phyloP scores from a whole-genome alignment of 2,329 filamentous ascomycete species.

The Truncatella angustata region DNA sequence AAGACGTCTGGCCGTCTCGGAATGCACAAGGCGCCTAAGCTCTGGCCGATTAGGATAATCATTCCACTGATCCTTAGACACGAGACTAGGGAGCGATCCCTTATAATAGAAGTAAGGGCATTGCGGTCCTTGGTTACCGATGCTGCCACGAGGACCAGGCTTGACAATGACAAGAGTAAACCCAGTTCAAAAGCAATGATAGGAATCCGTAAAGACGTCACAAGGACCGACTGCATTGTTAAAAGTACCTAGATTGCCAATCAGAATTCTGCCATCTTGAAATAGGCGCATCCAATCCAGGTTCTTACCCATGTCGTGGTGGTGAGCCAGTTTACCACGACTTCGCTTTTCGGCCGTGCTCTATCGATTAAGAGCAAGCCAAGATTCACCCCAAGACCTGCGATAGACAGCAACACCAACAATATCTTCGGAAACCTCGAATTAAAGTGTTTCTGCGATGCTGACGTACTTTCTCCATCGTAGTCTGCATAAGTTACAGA shows the following conservation, averaged over 20 bases:
- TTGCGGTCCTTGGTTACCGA: too few relatives aligned
- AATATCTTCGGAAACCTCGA: constrained; percentile 54
- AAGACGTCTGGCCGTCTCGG: constrained; percentile 69
- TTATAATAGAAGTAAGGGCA: too few relatives aligned
- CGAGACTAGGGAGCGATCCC: constrained; percentile 51
- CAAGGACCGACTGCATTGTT: constrained; percentile 43
- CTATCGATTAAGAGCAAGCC: constrained; percentile 51
- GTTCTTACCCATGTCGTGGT: constrained; percentile 63
- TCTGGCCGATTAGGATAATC: constrained; percentile 39
- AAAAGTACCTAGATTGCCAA: constrained; percentile 10
- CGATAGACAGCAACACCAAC: constrained; percentile 51
- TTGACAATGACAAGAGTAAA: too few relatives aligned
- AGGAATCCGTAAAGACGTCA: too few relatives aligned
- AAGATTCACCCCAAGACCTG: constrained; percentile 55
- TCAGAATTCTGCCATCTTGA: constrained; percentile 21
- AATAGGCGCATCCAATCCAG: too few relatives aligned
- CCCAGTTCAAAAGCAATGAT: too few relatives aligned
- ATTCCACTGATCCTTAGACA: constrained; percentile 49
- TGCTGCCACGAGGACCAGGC: too few relatives aligned
- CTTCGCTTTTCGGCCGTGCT: constrained; percentile 34
- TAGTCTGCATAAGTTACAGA: constrained; percentile 63
- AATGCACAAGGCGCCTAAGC: constrained; percentile 50
- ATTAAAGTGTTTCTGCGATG: constrained; percentile 62
- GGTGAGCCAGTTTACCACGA: constrained; percentile 59
- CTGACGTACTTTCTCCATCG: constrained; percentile 66